Percentiles rank a stretch among this genome's conserved stretches.
These are phyloP conservation scores for Thelonectria blattea DNA, from an alignment of 2,329 filamentous ascomycete species.

Conservation along the genomic window DNA sequence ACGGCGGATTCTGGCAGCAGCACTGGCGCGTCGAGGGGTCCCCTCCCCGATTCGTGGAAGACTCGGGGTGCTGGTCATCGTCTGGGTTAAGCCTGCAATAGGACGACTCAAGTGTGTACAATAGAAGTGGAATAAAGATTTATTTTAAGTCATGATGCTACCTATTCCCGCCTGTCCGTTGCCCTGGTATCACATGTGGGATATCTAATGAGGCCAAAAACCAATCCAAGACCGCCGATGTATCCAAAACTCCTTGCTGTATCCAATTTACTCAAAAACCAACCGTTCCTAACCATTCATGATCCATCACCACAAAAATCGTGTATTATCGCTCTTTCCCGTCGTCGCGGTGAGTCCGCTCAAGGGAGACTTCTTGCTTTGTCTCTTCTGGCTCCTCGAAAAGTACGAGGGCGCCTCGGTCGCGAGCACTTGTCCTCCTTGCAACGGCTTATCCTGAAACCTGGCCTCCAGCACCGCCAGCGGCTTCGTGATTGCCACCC, in stretches of 20 bases:
- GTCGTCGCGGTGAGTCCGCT: constrained; percentile 21
- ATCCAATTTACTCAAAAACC: neutral
- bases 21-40: constrained; percentile 53
- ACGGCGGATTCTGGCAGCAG: constrained; percentile 44
- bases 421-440: constrained; percentile 15
- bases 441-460: constrained; percentile 24
- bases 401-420: constrained; percentile 4
- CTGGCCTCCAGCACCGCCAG: constrained; percentile 20
- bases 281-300: neutral
- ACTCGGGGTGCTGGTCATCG: constrained; percentile 67
- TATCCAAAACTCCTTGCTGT: constrained; percentile 14
- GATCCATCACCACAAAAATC: neutral
- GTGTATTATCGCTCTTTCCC: constrained; percentile 24
- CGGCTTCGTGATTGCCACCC: constrained; percentile 27
- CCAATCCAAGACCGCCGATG: neutral
- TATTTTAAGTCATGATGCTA: neutral
- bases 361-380: constrained; percentile 20
- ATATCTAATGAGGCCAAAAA: neutral
- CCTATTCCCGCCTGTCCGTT: neutral
- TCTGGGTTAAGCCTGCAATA: constrained; percentile 54
- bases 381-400: neutral
- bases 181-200: neutral
- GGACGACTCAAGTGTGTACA: neutral
- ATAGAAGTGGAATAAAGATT: neutral
- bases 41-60: constrained; percentile 68